Base-by-base conservation (phyloP, 805 yeast genomes). In the Blastobotrys terrestris region DNA sequence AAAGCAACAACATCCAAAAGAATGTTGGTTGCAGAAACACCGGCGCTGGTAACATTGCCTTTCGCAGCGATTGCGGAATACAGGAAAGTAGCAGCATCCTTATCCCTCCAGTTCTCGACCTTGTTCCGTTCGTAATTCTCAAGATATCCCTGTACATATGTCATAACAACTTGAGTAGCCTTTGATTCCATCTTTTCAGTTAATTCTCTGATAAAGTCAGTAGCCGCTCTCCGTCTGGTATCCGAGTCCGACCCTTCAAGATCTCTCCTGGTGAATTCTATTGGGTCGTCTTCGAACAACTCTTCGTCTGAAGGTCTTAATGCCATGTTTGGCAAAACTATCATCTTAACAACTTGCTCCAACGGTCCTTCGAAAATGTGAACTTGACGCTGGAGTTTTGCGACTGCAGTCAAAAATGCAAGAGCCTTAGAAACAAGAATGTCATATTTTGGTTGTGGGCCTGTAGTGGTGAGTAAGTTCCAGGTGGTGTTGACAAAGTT, bases 261-360 rank as follows among this genome's bases (percentile, higher is more conserved):
- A 68, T 94, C 99, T 56, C 96, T 78, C 63, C 98, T 79, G 18
- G 91, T 91, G 65, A 77, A 94, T 62, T 88, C 95, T 51, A 94
- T 85, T 39, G 99, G 99, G 65, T 94, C 99, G 69, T 94, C 99
- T 69, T 94, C 99, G 67, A 94, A 92, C 56, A 84, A 69, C 68
- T 95, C 99, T 63, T 88, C 89, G 65, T 94, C 99, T 1, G 85
- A 76, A 53, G 86, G 92, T 63, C 98, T 81, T 55, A 94, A 77
- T 8, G 83, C 78, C 60, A 91, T 82, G 67, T 94, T 94, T 40
- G 99, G 99, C 57, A 94, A 75, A 49, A 94, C 82, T 57, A 94
- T 85, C 60, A 86, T 84, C 62, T 85, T 87, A 2, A 91, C 80
- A 48, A 94, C 79, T 64, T 86, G 90, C 58, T 81, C 80, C 61